Percentiles rank a stretch among this genome's conserved stretches.
Evolutionary conservation across 768 basidiomycete species (phyloP).

Genomic region (Melanogaster broomeanus): DNA sequence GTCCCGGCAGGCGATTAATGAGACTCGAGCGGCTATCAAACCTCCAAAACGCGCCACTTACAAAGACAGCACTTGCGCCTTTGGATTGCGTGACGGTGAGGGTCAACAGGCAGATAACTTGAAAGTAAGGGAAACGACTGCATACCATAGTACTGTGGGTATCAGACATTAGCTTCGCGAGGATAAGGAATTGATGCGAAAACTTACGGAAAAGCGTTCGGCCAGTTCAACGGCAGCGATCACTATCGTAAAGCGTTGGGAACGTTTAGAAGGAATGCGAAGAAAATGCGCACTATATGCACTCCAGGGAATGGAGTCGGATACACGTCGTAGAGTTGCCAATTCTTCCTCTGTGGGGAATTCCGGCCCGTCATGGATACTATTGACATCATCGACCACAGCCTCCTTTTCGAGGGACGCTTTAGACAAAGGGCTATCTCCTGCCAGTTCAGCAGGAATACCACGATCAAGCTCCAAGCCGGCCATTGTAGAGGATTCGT

Average conservation of each 20-base stretch:
- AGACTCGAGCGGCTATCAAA: not conserved
- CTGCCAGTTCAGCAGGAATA: slow-evolving; percentile 12
- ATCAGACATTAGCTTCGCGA: not conserved
- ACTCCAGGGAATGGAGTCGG: slow-evolving; percentile 60
- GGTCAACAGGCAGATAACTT: not conserved
- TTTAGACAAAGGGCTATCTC: slow-evolving; percentile 3
- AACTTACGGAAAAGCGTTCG: slow-evolving; percentile 69
- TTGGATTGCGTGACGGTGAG: slow-evolving; percentile 11
- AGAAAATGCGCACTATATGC: slow-evolving; percentile 39
- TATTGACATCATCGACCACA: slow-evolving; percentile 37
- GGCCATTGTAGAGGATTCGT: not conserved
- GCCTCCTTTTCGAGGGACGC: slow-evolving; percentile 25
- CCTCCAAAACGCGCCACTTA: slow-evolving; percentile 15
- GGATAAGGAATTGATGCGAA: not conserved
- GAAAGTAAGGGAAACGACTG: slow-evolving; percentile 5
- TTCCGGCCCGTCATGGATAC: slow-evolving; percentile 52
- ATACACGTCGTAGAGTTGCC: slow-evolving; percentile 56
- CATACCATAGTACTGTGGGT: slow-evolving; percentile 48
- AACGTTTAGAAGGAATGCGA: not conserved
- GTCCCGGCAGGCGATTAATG: not conserved
- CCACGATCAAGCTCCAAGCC: slow-evolving; percentile 6
- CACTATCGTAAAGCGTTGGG: slow-evolving; percentile 36
- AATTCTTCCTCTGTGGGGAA: slow-evolving; percentile 68
- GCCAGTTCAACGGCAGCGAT: slow-evolving; percentile 70
- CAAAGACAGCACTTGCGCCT: slow-evolving; percentile 44